Base-by-base conservation (phyloP, 2,329 filamentous ascomycete species). In the Salinomyces thailandicus region DNA sequence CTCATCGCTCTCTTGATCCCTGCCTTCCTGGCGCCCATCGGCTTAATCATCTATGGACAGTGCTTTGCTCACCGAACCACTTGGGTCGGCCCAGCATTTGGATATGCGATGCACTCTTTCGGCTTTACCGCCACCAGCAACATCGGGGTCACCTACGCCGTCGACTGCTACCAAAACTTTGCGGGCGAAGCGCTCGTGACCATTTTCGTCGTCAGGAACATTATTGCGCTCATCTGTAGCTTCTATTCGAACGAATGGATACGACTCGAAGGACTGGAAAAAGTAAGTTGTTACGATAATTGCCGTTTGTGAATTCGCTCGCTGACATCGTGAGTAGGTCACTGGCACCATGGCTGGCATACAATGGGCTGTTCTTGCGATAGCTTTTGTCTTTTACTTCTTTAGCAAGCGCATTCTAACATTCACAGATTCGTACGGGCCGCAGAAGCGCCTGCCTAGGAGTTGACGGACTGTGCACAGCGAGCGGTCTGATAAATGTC, bases 31-130 rank as follows among this genome's bases (percentile, higher is more conserved):
- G 50, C 49, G 2, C 58, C 57, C 0, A 32, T 54, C 1, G 53
- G 53, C 2, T 36, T 61, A 9, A 41, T 59, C 17, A 49, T 55
- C n/a, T 59, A 51, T 18, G 58, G 57, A 4, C 36, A 53, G 28
- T 49, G 41, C 4, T 33, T 55, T 9, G 43, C 44, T 5, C 36
- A 49, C 31, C 32, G 44, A 26, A 43, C 31, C 1, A 15, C 16
- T 1, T 52, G 49, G 50, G 31, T 51, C 2, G 50, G 44, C 6
- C 45, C 43, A 11, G 50, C 47, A 1, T 35, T 51, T 12, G 54
- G 54, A 1, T 53, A 51, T 30, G 46, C 42, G 11, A 53, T 59
- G 48, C 50, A 55, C 31, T 50, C 44, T 3, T 58, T 59, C 18
- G 55, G 52, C 4, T 48, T 57, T 18, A 51, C 47, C 2, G 49